Evolutionary conservation across 768 basidiomycete genomes (phyloP).

Genomic region (Mycena vitilis): DNA sequence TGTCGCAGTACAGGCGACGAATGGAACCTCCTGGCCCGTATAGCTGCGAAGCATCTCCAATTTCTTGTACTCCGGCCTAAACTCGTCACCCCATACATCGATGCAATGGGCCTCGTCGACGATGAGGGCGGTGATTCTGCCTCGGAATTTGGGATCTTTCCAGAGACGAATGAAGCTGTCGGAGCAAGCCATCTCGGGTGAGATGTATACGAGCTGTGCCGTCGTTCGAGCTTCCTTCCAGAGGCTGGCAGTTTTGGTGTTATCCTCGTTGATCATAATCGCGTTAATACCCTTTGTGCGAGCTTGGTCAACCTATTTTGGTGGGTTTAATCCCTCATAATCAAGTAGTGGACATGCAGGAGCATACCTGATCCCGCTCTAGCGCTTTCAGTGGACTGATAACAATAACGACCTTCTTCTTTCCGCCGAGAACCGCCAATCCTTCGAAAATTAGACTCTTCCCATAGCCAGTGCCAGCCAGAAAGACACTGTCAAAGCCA

Average conservation of each 20-base stretch:
- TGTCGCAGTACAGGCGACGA: slow-evolving; percentile 44
- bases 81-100: slow-evolving; percentile 33
- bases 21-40: slow-evolving; percentile 44
- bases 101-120: slow-evolving; percentile 46
- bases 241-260: neutral
- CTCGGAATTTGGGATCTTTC: slow-evolving; percentile 42
- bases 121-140: slow-evolving; percentile 38
- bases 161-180: slow-evolving; percentile 43
- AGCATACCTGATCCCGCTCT: slow-evolving; percentile 43
- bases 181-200: slow-evolving; percentile 40
- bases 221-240: neutral
- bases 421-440: slow-evolving; percentile 34
- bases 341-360: too few species aligned
- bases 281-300: slow-evolving; percentile 1
- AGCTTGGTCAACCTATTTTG: slow-evolving; percentile 3
- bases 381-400: slow-evolving; percentile 45
- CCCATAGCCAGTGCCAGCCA: slow-evolving; percentile 42
- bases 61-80: slow-evolving; percentile 39
- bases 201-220: too few species aligned
- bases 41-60: slow-evolving; percentile 37
- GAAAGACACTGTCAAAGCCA: slow-evolving; percentile 26
- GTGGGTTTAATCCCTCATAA: slow-evolving; percentile 9
- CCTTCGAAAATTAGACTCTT: slow-evolving; percentile 45
- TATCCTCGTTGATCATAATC: slow-evolving; percentile 12
- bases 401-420: slow-evolving; percentile 38